phyloP scores from a whole-genome alignment of 225 moss, liverwort and hornwort genomes.

The Polytrichum commune region DNA sequence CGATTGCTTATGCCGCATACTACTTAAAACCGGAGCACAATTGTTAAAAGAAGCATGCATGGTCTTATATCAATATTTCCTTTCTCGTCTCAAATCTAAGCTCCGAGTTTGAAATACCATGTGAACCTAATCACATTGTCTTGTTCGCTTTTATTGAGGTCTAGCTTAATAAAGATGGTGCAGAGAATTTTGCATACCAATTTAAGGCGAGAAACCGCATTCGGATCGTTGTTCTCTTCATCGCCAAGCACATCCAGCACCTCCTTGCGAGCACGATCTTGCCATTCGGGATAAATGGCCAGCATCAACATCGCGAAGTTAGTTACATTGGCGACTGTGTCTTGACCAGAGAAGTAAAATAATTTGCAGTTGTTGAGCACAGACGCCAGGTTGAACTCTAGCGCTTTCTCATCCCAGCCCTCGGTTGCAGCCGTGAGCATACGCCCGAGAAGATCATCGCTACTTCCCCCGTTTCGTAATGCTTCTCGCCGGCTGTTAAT shows the following conservation, averaged over 20 bases:
- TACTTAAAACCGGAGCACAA: no score
- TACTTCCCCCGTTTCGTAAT: slow-evolving; percentile 2
- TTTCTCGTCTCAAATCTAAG: no score
- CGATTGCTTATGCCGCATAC: no score
- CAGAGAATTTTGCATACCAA: slow-evolving; percentile 1
- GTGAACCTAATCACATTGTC: no score
- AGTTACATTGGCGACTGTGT: slow-evolving; percentile 4
- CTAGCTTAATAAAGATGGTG: no score
- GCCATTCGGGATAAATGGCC: slow-evolving; percentile 16
- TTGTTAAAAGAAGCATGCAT: no score
- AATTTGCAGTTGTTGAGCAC: slow-evolving; percentile 11
- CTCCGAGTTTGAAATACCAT: no score
- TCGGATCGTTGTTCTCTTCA: slow-evolving; percentile 1
- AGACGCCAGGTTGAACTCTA: slow-evolving; percentile 11
- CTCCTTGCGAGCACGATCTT: slow-evolving; percentile 18
- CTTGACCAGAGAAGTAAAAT: slow-evolving; percentile 18
- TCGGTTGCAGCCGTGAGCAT: slow-evolving; percentile 17
- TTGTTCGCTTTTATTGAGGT: no score
- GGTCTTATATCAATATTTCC: no score
- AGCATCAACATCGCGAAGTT: slow-evolving; percentile 14
- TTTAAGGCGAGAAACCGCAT: slow-evolving; percentile 11
- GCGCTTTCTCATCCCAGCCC: slow-evolving; percentile 1
- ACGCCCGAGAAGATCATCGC: slow-evolving; percentile 15
- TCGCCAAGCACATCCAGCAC: slow-evolving; percentile 7
- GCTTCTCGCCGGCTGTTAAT: background rate